Base-by-base conservation (phyloP, 768 basidiomycete genomes). In the Tylopilus vinaceipallidus region DNA sequence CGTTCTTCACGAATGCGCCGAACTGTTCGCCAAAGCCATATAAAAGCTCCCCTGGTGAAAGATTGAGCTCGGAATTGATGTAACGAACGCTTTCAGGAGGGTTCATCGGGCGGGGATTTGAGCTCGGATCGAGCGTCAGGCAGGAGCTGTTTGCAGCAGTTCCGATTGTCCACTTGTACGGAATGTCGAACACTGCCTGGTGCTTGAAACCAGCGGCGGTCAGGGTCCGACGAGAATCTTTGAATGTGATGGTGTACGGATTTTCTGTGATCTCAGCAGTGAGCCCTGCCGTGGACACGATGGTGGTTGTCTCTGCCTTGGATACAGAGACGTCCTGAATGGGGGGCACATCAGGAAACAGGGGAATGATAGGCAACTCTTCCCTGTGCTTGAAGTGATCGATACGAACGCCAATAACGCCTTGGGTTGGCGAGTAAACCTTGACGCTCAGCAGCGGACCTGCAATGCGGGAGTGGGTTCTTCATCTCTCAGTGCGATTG, bases 1-100 rank as follows among this genome's bases (percentile, higher is more conserved):
- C 86, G 55, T 88, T 88, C 73, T 88, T 89, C 7, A 86, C 77
- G 51, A 89, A 83, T 9, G 85, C 74, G 3, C 83, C 82, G 62
- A 89, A 88, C 47, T 86, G 81, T 66, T 89, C 86, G 41, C 87
- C 87, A 13, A 88, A 72, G 4, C 86, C 86, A 59, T 87, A 88
- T 19, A 89, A 74, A 36, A 81, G 75, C 66, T 88, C 86, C 17
- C 84, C 86, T 0, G 85, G 84, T 22, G 81, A 79, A 7, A 84
- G 67, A 50, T 80, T 82, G 26, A 89, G 72, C 73, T 79, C 85
- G 42, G 81, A 58, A n/a, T 56, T 77, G 38, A 79, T 65, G 57
- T 82, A 81, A 22, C 77, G 68, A 30, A 78, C 68, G 9, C 63
- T 61, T 39, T 68, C 72, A 2, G 78, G 79, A 11, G 71, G 59